Evolutionary conservation across 2,329 filamentous ascomycete genomes (phyloP).

Genomic region (Teratosphaeria zuluensis): DNA sequence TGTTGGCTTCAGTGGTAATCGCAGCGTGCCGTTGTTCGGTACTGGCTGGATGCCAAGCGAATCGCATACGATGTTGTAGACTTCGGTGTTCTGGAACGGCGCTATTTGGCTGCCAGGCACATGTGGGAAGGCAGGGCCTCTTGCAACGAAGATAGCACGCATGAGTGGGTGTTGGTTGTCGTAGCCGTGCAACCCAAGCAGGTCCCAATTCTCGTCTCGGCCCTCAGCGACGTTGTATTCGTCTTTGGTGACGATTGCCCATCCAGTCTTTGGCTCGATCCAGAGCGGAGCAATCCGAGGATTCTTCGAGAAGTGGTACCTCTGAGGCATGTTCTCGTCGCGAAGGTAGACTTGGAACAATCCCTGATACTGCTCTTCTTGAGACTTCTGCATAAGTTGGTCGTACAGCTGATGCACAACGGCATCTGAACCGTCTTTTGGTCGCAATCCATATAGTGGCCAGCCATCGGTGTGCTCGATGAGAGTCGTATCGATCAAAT

Average conservation of each 20-base stretch:
- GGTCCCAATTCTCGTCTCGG: slow-evolving; percentile 22
- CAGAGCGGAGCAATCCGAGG: slow-evolving; percentile 86
- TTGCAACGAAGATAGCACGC: slow-evolving; percentile 88
- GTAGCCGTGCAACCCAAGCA: slow-evolving; percentile 77
- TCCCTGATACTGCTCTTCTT: slow-evolving; percentile 50
- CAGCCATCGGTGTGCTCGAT: slow-evolving; percentile 86
- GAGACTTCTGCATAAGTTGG: slow-evolving; percentile 40
- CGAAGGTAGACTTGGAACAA: slow-evolving; percentile 80
- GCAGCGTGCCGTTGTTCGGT: slow-evolving; percentile 80
- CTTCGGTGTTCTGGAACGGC: slow-evolving; percentile 81
- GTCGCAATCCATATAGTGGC: slow-evolving; percentile 82
- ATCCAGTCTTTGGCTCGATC: slow-evolving; percentile 86
- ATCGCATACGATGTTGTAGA: slow-evolving; percentile 92
- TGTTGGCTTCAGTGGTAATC: slow-evolving; percentile 56
- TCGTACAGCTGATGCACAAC: slow-evolving; percentile 56
- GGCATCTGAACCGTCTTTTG: slow-evolving; percentile 54
- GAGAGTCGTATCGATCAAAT: slow-evolving; percentile 66
- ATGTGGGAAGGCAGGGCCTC: slow-evolving; percentile 87
- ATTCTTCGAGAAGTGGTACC: slow-evolving; percentile 86
- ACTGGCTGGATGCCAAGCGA: slow-evolving; percentile 63
- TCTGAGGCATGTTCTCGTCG: slow-evolving; percentile 78
- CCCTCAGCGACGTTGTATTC: slow-evolving; percentile 69
- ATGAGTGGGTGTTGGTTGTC: slow-evolving; percentile 92
- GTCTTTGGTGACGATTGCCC: slow-evolving; percentile 73
- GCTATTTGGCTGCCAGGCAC: slow-evolving; percentile 68